Evolutionary conservation across 108 stramenopile species (phyloP), one percentile per base, ranked within the genome.

Genomic region (Cyclostephanos tholiformis): DNA sequence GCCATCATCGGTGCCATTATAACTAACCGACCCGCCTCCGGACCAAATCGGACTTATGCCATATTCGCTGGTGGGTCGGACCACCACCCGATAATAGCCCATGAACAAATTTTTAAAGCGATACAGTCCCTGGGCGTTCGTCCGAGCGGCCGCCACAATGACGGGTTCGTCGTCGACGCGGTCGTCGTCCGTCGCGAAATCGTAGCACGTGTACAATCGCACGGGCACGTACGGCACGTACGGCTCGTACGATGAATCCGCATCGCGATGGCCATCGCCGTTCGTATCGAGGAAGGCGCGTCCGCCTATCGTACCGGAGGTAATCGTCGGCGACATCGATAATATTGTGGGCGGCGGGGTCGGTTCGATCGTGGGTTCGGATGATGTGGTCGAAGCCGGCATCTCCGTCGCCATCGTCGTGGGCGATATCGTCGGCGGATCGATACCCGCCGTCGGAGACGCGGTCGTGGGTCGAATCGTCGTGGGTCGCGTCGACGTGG

Each of bases 251-350:
- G 43, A 38, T 14, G 70, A 20, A 66, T 65, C 46, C 26, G 77
- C 23, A 65, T 53, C 43, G 46, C 60, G 71, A 0, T 68, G 17
- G 13, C 72, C 79, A 46, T 80, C 29, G 44, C 69, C 44, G 51
- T 80, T 48, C 17, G 67, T 16, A 46, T 80, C 79, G 27, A 73
- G 56, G 53, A 80, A 80, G 7, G 61, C 72, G 63, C 73, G 73
- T 0, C 71, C 79, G 13, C 72, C 79, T n/a, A 80, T 63, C 13
- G 64, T 27, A 16, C 73, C 73, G n/a, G 13, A 41, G 32, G 52
- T 17, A 19, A 51, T 19, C 14, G 50, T 64, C 25, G 58, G 57
- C 25, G 52, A 53, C 7, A 12, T 14, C 44, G 44, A 14, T 36
- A 17, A 23, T 0, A n/a, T n/a, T n/a, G 4, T 58, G 9, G 56